These are phyloP conservation scores for Aspergillus wentii DNA, from an alignment of 495 filamentous ascomycete genomes.

Conservation along the genomic window DNA sequence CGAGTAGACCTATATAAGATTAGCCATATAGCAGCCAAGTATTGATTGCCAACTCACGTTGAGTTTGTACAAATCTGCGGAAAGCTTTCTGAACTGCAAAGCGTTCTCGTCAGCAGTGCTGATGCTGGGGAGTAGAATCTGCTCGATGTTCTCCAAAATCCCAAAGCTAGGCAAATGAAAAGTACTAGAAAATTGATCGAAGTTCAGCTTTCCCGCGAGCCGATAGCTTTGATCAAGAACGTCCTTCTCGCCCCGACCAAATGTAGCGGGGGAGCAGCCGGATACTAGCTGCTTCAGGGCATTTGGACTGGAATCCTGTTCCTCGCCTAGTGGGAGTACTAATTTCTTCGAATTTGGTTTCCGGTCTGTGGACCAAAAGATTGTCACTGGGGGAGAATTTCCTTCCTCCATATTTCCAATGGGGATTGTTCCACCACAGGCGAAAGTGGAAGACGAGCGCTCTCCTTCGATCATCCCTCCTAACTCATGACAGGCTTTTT, in stretches of 20 bases:
- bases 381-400: background rate
- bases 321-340: background rate
- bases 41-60: no score
- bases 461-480: background rate
- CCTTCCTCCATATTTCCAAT: background rate
- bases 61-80: constrained; percentile 51
- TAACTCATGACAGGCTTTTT: background rate
- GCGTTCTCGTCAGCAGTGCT: constrained; percentile 1
- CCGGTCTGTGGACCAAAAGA: background rate
- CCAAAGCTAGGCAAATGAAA: constrained; percentile 49
- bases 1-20: no score
- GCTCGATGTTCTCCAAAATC: constrained; percentile 44
- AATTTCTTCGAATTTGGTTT: background rate
- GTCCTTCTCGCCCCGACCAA: background rate
- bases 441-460: background rate
- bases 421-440: background rate
- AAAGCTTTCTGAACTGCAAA: constrained; percentile 15
- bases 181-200: constrained; percentile 16
- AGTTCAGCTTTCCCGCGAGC: background rate
- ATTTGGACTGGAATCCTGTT: background rate
- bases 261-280: background rate
- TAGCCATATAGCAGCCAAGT: no score
- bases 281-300: background rate
- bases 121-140: constrained; percentile 42
- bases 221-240: background rate